A percentile compares a stretch with the other conserved stretches of the same genome.
These are phyloP conservation scores for Psilocybe tampanensis DNA, from an alignment of 768 basidiomycete species.

Conservation along the genomic window DNA sequence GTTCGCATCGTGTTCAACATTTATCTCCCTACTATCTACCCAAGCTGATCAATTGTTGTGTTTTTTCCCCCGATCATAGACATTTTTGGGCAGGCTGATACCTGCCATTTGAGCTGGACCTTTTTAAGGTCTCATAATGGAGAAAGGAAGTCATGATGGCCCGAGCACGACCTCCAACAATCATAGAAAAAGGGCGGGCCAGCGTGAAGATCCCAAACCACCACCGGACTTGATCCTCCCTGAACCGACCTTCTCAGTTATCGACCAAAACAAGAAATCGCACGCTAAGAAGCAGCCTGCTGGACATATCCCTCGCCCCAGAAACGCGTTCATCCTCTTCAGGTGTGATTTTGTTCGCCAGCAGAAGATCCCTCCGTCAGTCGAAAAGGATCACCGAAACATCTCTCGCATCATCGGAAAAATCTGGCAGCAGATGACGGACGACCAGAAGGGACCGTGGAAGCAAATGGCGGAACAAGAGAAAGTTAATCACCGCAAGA, in stretches of 20 bases:
- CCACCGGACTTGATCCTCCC: conserved; percentile 18
- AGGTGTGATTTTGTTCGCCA: conserved; percentile 73
- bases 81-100: background rate
- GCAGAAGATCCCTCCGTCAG: conserved; percentile 51
- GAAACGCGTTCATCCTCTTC: conserved; percentile 83
- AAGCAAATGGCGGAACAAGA: conserved; percentile 49
- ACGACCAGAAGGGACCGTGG: conserved; percentile 50
- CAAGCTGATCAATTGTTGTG: conserved; percentile 2
- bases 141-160: background rate
- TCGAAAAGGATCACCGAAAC: conserved; percentile 69
- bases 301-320: conserved; percentile 69
- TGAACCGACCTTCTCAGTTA: conserved; percentile 22
- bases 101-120: background rate
- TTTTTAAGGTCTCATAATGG: background rate
- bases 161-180: background rate
- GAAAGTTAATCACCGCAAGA: conserved; percentile 29
- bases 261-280: conserved; percentile 40
- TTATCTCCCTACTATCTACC: background rate
- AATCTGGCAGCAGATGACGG: conserved; percentile 63
- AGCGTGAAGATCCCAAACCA: background rate
- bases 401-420: conserved; percentile 67
- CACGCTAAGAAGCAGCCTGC: conserved; percentile 50
- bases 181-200: background rate
- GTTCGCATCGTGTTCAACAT: conserved; percentile 4
- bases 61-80: background rate